Conservation (phyloP, 78 protist species). For the Dictyostelium brefeldianum region DNA sequence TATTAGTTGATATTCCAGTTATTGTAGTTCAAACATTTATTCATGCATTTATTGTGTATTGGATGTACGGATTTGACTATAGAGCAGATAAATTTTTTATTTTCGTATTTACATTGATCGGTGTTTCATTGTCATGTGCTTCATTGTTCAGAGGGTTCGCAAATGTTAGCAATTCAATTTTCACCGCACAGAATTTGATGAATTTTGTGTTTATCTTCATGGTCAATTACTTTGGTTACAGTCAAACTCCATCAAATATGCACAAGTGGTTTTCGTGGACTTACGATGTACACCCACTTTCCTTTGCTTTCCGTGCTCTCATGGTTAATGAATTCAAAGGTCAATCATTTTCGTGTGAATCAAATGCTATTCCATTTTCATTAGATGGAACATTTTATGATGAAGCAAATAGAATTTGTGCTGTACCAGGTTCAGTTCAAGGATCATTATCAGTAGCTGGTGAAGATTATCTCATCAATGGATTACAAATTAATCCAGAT, state of each 20-base stretch:
- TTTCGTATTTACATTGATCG: conserved; percentile 3
- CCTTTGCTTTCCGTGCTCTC: conserved; percentile 56
- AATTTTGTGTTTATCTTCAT: conserved; percentile 38
- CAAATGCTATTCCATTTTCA: conserved; percentile 31
- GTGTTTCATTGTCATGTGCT: conserved; percentile 6
- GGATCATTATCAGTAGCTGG: conserved; percentile 32
- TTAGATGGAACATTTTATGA: conserved; percentile 15
- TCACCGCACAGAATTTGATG: conserved; percentile 51
- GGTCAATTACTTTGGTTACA: conserved; percentile 9
- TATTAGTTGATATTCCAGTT: conserved; percentile 37
- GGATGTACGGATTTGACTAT: conserved; percentile 36
- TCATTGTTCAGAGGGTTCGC: conserved; percentile 34
- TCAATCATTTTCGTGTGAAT: conserved; percentile 4
- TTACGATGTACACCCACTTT: conserved; percentile 35
- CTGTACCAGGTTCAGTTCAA: conserved; percentile 10
- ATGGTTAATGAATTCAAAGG: conserved; percentile 61
- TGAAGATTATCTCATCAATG: conserved; percentile 5
- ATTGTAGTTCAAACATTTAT: conserved; percentile 5
- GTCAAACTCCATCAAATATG: conserved; percentile 57
- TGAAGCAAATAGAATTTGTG: conserved; percentile 25
- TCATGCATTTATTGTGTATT: conserved; percentile 31
- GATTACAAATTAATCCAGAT: background rate
- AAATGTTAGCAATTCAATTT: conserved; percentile 48
- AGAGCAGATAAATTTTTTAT: conserved; percentile 61
- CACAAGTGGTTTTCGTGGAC: conserved; percentile 75